Evolutionary conservation across 345 rosid genomes (phyloP).

Genomic region (Moricandia moricandioides): DNA sequence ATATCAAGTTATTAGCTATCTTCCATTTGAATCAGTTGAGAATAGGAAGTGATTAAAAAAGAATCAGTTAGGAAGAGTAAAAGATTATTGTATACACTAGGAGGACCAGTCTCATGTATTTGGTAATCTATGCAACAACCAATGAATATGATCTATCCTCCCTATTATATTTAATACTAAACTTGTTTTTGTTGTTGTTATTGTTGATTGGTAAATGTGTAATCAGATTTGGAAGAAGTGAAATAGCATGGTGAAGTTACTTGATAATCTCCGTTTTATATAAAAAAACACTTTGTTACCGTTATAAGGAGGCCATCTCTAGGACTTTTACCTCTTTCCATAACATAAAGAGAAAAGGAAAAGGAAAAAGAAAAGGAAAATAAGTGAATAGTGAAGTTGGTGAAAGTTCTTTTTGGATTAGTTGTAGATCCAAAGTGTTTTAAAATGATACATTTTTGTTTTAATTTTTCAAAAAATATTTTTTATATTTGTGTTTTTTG

Average conservation of each 20-base stretch:
- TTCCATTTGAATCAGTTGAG: neutral
- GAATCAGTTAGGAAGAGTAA: neutral
- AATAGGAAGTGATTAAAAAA: neutral
- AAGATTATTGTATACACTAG: neutral
- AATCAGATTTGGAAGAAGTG: neutral
- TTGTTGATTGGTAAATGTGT: neutral
- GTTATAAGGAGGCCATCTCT: conserved; percentile 20
- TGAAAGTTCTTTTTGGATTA: conserved; percentile 29
- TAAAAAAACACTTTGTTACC: conserved; percentile 13
- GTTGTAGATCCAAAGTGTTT: conserved; percentile 20
- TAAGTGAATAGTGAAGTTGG: conserved; percentile 31
- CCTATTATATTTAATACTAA: neutral
- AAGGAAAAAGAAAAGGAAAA: conserved; percentile 1
- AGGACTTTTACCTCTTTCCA: neutral
- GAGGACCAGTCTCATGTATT: neutral
- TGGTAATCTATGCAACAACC: neutral
- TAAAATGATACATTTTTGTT: neutral
- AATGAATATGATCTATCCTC: neutral
- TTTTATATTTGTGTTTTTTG: no score
- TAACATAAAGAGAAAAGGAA: conserved; percentile 10
- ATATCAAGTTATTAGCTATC: neutral
- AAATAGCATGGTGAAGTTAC: neutral
- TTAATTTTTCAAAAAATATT: no score
- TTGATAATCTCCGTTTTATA: neutral
- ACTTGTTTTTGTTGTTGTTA: neutral